These are phyloP conservation scores for Russula foetens DNA, from an alignment of 768 basidiomycete species.

Conservation along the genomic window DNA sequence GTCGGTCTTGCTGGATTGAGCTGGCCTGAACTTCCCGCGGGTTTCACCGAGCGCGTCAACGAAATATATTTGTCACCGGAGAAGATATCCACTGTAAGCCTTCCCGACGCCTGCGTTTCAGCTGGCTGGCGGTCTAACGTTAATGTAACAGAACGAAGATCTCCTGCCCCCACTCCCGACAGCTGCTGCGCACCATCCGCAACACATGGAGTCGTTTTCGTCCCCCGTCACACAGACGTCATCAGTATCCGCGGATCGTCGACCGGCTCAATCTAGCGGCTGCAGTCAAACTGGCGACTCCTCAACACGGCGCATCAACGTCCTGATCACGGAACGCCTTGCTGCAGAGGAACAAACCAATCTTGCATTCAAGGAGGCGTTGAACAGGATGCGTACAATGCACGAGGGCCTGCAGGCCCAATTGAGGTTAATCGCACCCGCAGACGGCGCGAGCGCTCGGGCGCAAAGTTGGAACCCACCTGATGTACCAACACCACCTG, in stretches of 20 bases:
- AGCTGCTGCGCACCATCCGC: constrained; percentile 17
- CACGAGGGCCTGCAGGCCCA: constrained; percentile 17
- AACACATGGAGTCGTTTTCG: constrained; percentile 11
- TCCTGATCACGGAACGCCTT: constrained; percentile 18
- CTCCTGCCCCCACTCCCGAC: constrained; percentile 16
- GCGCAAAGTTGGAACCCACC: background rate
- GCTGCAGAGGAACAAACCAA: constrained; percentile 11
- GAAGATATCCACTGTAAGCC: constrained; percentile 1
- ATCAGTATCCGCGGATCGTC: constrained; percentile 12
- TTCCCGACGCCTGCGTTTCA: background rate
- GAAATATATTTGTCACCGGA: background rate
- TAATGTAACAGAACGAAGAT: constrained; percentile 2
- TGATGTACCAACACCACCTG: constrained; percentile 6
- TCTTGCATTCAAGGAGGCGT: constrained; percentile 6
- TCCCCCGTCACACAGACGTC: constrained; percentile 12
- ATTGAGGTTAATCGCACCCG: background rate
- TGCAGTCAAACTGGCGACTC: constrained; percentile 6
- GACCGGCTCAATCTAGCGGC: constrained; percentile 3
- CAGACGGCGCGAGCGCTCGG: constrained; percentile 10
- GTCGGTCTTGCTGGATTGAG: constrained; percentile 27
- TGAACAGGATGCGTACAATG: constrained; percentile 17
- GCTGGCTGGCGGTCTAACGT: background rate
- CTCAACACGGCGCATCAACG: constrained; percentile 5
- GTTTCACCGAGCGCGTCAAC: background rate
- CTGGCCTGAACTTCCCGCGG: background rate